These are phyloP conservation scores for Naganishia kalamii DNA, from an alignment of 768 basidiomycete genomes.

Conservation along the genomic window DNA sequence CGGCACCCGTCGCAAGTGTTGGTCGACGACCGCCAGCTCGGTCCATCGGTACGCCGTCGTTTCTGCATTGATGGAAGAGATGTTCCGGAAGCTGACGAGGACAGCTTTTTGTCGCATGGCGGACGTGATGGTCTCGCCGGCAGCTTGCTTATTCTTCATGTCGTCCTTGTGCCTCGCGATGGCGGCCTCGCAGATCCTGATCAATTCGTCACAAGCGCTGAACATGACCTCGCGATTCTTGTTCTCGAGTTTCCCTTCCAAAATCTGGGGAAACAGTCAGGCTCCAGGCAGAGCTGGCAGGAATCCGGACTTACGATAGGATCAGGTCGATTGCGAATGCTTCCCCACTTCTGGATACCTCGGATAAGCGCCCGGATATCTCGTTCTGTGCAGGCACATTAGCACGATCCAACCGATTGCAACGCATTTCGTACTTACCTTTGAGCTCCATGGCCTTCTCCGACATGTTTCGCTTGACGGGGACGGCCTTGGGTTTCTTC, in stretches of 20 bases:
- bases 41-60: conserved; percentile 84
- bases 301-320: conserved; percentile 64
- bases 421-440: too few relatives aligned
- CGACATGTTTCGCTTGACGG: conserved; percentile 73
- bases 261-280: conserved; percentile 55
- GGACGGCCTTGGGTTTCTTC: conserved; percentile 49
- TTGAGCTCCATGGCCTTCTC: conserved; percentile 96
- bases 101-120: conserved; percentile 97
- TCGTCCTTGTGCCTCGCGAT: conserved; percentile 77
- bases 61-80: conserved; percentile 93
- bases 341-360: conserved; percentile 95
- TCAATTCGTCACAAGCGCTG: conserved; percentile 85
- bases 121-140: conserved; percentile 82
- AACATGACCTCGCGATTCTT: conserved; percentile 91
- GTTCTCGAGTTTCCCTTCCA: conserved; percentile 79
- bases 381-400: conserved; percentile 63
- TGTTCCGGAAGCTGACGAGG: conserved; percentile 78
- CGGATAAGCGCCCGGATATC: conserved; percentile 92
- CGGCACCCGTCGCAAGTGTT: conserved; percentile 61
- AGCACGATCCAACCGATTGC: too few relatives aligned
- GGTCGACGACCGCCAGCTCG: conserved; percentile 80
- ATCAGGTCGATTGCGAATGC: conserved; percentile 89
- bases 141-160: conserved; percentile 66
- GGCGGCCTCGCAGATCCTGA: conserved; percentile 73
- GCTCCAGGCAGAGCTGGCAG: not conserved